Conservation (phyloP, 176 grass and related monocot genomes). For the Ananas comosus region DNA sequence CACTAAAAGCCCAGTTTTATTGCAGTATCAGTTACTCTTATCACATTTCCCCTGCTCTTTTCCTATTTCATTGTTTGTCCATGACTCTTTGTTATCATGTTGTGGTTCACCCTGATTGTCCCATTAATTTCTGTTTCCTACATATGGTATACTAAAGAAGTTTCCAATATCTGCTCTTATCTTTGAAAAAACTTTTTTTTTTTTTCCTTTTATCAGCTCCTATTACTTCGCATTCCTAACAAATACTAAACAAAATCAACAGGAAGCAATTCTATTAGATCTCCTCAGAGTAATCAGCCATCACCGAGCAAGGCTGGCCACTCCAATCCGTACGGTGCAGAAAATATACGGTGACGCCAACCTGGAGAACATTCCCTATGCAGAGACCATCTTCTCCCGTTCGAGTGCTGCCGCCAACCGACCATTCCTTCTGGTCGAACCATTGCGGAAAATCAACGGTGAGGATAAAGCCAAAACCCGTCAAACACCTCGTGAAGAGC, state of each 20-base stretch:
- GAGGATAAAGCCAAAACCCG: conserved; percentile 51
- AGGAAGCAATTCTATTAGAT: conserved; percentile 94
- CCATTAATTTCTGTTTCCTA: no score
- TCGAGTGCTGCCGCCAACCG: conserved; percentile 27
- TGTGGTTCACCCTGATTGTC: no score
- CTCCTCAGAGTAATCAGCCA: conserved; percentile 96
- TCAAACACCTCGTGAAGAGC: conserved; percentile 40
- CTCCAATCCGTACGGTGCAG: conserved; percentile 95
- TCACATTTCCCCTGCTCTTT: no score
- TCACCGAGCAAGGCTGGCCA: conserved; percentile 91
- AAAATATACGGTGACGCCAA: conserved; percentile 91
- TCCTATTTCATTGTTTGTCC: no score
- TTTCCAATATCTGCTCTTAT: no score
- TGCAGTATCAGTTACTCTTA: no score
- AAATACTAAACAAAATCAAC: conserved; percentile 24
- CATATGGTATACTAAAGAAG: no score
- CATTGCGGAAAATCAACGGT: conserved; percentile 50
- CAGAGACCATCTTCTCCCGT: conserved; percentile 58
- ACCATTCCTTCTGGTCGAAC: conserved; percentile 72
- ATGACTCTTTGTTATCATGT: no score
- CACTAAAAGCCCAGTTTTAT: no score
- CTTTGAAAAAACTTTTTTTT: no score
- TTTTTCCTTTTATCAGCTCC: not conserved
- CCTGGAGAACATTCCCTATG: conserved; percentile 82
- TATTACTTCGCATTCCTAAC: not conserved